Evolutionary conservation across 2,329 filamentous ascomycete genomes (phyloP), one percentile per base, ranked within the genome.

Genomic region (Xylariaceae sp.): DNA sequence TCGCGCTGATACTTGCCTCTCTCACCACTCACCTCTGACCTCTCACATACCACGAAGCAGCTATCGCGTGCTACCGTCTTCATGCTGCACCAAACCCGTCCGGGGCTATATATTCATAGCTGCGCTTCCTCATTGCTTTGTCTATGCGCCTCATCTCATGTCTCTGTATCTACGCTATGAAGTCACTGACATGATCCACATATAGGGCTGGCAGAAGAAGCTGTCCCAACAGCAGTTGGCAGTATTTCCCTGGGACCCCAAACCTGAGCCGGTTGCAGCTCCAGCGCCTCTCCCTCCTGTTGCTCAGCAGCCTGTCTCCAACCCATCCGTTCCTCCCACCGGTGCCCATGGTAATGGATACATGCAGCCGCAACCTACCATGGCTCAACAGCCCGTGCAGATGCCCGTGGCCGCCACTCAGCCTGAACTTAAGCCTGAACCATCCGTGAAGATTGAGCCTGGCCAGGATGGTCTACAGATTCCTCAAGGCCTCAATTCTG

Each of bases 231-330:
- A 95, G 60, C 84, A 88, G 60, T 87, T 97, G 56, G 94, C 94
- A 54, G 78, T 83, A 51, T 97, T 97, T 69, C 93, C 94, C 11
- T 99, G 94, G 94, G 94, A 99, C 68, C 93, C 94, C 41, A 86
- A 88, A 67, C 87, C 88, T 45, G 86, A 88, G 47, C 80, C 82
- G 68, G 57, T 74, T 64, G 65, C 77, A 62, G 64, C 70, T 53
- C 67, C 74, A 51, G 70, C 71, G 59, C 67, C 64, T 46, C 71
- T 68, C 63, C 61, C 69, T 59, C 56, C 56, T 40, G 52, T 51
- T 40, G 55, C 60, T 9, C 61, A 64, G 42, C 22, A 28, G 22
- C 56, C 63, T 50, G 49, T 54, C 28, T 52, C 62, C 51, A 60
- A 52, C 12, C 47, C 58, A 42, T 52, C 62, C 45, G 57, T 58